A percentile compares a stretch with the other conserved stretches of the same genome.
These are phyloP conservation scores for Breynia disticha DNA, from an alignment of 441 rosid species.

Conservation along the genomic window DNA sequence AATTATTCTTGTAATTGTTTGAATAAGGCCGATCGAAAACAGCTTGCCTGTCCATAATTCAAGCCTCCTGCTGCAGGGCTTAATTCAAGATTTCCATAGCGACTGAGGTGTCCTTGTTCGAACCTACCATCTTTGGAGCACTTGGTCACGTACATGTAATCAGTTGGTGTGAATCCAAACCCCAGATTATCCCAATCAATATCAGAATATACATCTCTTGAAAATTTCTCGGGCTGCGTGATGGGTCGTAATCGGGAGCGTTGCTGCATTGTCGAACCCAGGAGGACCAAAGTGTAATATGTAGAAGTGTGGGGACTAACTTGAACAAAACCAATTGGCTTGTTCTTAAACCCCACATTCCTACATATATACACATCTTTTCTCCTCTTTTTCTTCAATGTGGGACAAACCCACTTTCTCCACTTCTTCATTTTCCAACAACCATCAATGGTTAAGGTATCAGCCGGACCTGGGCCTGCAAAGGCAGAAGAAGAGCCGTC, in stretches of 20 bases:
- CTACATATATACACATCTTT: too few relatives aligned
- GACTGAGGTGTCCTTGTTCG: slow-evolving; percentile 40
- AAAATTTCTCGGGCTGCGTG: too few relatives aligned
- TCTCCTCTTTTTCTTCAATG: too few relatives aligned
- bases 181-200: slow-evolving; percentile 88
- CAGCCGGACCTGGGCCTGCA: slow-evolving; percentile 93
- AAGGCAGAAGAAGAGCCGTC: slow-evolving; percentile 28
- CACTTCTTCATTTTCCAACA: too few relatives aligned
- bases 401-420: too few relatives aligned
- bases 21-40: neutral
- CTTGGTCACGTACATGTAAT: slow-evolving; percentile 68
- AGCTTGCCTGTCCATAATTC: slow-evolving; percentile 77
- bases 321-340: too few relatives aligned
- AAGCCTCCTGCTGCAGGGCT: slow-evolving; percentile 81
- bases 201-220: slow-evolving; percentile 64
- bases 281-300: too few relatives aligned
- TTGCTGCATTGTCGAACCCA: too few relatives aligned
- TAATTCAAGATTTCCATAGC: slow-evolving; percentile 46
- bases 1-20: neutral
- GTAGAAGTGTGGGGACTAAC: too few relatives aligned
- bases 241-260: too few relatives aligned
- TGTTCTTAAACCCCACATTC: too few relatives aligned
- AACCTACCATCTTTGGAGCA: slow-evolving; percentile 37
- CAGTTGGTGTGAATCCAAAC: slow-evolving; percentile 54
- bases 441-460: slow-evolving; percentile 96